Evolutionary conservation across 441 rosid species (phyloP), one percentile per base, ranked within the genome.

Genomic region (Isatis lusitanica): DNA sequence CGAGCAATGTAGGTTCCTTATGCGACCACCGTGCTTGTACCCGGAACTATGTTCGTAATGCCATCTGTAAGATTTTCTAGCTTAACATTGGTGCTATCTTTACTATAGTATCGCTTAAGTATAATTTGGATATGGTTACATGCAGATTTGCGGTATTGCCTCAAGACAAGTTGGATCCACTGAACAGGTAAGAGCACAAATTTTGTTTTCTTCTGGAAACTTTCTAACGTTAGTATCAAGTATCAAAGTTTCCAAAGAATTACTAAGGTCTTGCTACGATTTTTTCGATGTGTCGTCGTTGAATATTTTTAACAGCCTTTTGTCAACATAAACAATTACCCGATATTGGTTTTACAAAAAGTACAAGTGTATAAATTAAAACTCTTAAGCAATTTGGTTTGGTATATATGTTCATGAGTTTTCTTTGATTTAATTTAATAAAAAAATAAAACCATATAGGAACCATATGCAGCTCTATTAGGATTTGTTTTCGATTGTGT

Each of bases 121-220:
- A 53, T 3, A 64, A 12, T 9, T 43, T 73, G 1, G n/a, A 35
- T 57, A 26, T 74, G 55, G 38, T 59, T 66, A 7, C 83, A n/a
- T n/a, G n/a, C n/a, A 93, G 98, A 57, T 93, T 18, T 84, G 83
- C 62, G 88, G 93, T 81, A 91, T 93, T 63, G 90, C 79, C 15
- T 91, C 98, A 10, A 91, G 81, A 71, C 98, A 91, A 83, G 86
- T 87, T 66, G 81, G 97, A 11, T 69, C 93, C 5, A 16, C 68
- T 13, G 96, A 90, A 57, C 98, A 93, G 92, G 98, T 88, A 75
- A 48, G 16, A 13, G 7, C n/a, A 2, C 3, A 40, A 11, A 16
- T 17, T 5, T 51, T 64, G 2, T 28, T 15, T 46, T 59, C 36
- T 15, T 38, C 5, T 21, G 6, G 15, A 51, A 46, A 35, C 16